Evolutionary conservation across 805 yeast genomes (phyloP).

Genomic region (Hanseniaspora hatyaiensis): DNA sequence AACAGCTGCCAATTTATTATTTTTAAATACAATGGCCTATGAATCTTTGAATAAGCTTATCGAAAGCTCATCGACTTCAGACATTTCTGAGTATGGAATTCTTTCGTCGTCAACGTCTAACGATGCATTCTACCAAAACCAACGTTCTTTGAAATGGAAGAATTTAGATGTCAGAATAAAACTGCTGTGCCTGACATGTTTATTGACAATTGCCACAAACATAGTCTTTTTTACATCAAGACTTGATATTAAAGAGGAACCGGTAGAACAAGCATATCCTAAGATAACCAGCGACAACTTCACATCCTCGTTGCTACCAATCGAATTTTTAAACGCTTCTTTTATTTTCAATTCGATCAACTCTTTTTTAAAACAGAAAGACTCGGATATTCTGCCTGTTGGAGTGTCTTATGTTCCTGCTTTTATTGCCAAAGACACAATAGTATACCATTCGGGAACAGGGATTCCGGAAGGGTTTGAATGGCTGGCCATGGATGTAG

Average conservation of each 20-base stretch:
- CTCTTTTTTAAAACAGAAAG: constrained; percentile 42
- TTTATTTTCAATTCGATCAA: constrained; percentile 46
- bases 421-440: constrained; percentile 46
- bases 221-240: background rate
- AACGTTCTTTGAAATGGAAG: background rate
- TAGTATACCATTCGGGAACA: constrained; percentile 45
- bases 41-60: background rate
- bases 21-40: background rate
- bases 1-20: background rate
- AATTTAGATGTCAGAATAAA: constrained; percentile 3
- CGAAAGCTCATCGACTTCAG: background rate
- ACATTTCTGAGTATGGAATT: background rate
- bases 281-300: no score
- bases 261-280: no score
- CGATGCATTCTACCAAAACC: background rate
- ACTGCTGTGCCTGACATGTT: background rate
- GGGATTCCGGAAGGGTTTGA: constrained; percentile 40
- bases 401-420: constrained; percentile 53
- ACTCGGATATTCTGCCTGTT: constrained; percentile 42
- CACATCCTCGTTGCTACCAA: constrained; percentile 22
- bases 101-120: background rate
- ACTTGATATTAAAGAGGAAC: background rate
- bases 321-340: constrained; percentile 40
- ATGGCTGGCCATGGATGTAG: constrained; percentile 57
- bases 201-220: background rate